Conservation (phyloP, 2,329 filamentous ascomycete genomes). For the Pestalotiopsis sp. region DNA sequence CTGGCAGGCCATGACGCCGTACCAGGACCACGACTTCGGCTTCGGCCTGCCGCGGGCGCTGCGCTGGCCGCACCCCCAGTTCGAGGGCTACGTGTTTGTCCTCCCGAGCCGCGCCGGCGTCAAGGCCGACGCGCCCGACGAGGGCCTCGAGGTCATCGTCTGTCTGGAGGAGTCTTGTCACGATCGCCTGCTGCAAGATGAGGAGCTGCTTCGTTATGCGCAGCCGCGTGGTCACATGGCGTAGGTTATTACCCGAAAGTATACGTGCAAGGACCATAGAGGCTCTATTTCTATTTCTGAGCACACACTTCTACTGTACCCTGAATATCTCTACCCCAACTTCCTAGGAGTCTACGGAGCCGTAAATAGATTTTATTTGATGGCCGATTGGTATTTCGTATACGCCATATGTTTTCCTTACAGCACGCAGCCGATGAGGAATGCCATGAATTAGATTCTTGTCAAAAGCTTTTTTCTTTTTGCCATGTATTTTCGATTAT, state of each 20-base stretch:
- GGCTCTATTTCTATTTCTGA: too few relatives aligned
- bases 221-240: constrained; percentile 11
- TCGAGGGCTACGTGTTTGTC: constrained; percentile 22
- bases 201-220: constrained; percentile 15
- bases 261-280: too few relatives aligned
- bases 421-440: too few relatives aligned
- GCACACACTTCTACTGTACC: too few relatives aligned
- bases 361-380: too few relatives aligned
- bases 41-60: constrained; percentile 24
- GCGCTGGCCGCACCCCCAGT: constrained; percentile 19
- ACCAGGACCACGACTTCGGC: constrained; percentile 29
- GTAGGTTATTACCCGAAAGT: background rate
- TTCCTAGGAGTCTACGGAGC: too few relatives aligned
- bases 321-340: too few relatives aligned
- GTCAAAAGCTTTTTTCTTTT: too few relatives aligned
- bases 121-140: constrained; percentile 14
- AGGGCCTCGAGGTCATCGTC: constrained; percentile 23
- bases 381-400: too few relatives aligned
- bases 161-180: constrained; percentile 19
- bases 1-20: constrained; percentile 27
- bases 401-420: too few relatives aligned
- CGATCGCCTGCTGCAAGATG: constrained; percentile 20
- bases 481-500: too few relatives aligned
- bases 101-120: constrained; percentile 18
- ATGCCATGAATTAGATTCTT: too few relatives aligned